A percentile compares a stretch with the other conserved stretches of the same genome.
Conservation (phyloP, 192 early-diverging fungal genomes). For the Allomyces macrogynus region DNA sequence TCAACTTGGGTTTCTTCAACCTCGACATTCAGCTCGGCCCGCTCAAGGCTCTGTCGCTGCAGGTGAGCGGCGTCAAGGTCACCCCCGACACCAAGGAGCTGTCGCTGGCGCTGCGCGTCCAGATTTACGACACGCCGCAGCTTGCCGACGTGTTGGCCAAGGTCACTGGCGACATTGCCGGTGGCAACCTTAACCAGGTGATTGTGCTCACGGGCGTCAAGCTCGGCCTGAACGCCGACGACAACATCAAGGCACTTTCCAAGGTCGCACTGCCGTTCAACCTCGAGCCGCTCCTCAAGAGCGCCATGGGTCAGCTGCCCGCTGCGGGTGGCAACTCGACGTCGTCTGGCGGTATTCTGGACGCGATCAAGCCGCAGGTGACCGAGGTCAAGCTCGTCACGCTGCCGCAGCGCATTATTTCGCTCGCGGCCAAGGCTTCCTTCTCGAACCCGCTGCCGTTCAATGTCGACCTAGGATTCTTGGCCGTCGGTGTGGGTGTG, state of each 20-base stretch:
- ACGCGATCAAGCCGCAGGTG: not conserved
- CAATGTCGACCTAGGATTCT: not conserved
- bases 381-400: not conserved
- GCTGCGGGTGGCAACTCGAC: not conserved
- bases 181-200: not conserved
- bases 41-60: not conserved
- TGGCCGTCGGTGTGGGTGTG: not conserved
- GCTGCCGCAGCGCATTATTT: not conserved
- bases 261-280: not conserved
- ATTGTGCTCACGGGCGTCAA: not conserved
- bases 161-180: not conserved
- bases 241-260: not conserved
- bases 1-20: not conserved
- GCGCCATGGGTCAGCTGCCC: not conserved
- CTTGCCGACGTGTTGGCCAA: not conserved
- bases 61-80: not conserved
- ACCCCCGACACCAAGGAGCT: not conserved
- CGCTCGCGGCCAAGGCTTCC: not conserved
- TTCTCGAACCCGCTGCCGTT: not conserved
- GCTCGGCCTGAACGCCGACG: not conserved
- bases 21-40: not conserved
- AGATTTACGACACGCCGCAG: not conserved
- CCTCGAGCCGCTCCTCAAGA: not conserved
- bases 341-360: not conserved
- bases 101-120: not conserved